phyloP scores from a whole-genome alignment of 495 filamentous ascomycete species.

The Lasiosphaeria ovina region DNA sequence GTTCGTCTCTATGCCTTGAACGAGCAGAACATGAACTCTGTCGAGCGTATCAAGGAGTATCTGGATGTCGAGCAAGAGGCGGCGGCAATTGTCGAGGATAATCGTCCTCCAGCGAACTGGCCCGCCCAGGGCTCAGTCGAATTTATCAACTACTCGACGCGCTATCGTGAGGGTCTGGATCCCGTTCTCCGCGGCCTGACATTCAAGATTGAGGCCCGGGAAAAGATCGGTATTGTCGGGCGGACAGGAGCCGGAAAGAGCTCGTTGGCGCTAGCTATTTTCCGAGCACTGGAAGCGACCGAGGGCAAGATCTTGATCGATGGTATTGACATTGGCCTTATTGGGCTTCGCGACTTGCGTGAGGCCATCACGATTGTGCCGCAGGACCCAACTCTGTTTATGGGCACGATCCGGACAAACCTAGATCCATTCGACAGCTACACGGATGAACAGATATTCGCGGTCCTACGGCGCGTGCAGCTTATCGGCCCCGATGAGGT shows the following conservation, averaged over 20 bases:
- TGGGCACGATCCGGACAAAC: conserved; percentile 90
- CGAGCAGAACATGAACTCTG: conserved; percentile 99
- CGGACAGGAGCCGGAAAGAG: conserved; percentile 97
- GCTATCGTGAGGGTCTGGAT: conserved; percentile 85
- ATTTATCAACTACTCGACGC: conserved; percentile 82
- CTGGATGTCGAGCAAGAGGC: conserved; percentile 96
- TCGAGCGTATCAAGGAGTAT: conserved; percentile 98
- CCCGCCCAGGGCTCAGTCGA: conserved; percentile 81
- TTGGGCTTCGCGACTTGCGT: conserved; percentile 87
- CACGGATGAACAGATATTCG: conserved; percentile 89
- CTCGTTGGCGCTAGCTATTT: conserved; percentile 91
- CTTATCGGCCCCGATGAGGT: conserved; percentile 64
- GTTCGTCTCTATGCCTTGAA: conserved; percentile 92
- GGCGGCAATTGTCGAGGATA: conserved; percentile 69
- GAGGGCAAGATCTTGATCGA: conserved; percentile 88
- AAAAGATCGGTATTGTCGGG: conserved; percentile 97
- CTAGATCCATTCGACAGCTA: conserved; percentile 92
- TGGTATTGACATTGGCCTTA: conserved; percentile 79
- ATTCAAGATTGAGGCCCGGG: conserved; percentile 79
- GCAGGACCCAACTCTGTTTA: conserved; percentile 97
- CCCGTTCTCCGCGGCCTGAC: conserved; percentile 78
- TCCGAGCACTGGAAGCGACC: conserved; percentile 93
- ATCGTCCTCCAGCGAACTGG: conserved; percentile 75
- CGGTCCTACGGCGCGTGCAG: conserved; percentile 84
- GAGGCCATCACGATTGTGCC: conserved; percentile 97